Percentiles rank a stretch among this genome's conserved stretches.
Evolutionary conservation across 805 yeast genomes (phyloP).

Genomic region (Metschnikowia reukaufii): DNA sequence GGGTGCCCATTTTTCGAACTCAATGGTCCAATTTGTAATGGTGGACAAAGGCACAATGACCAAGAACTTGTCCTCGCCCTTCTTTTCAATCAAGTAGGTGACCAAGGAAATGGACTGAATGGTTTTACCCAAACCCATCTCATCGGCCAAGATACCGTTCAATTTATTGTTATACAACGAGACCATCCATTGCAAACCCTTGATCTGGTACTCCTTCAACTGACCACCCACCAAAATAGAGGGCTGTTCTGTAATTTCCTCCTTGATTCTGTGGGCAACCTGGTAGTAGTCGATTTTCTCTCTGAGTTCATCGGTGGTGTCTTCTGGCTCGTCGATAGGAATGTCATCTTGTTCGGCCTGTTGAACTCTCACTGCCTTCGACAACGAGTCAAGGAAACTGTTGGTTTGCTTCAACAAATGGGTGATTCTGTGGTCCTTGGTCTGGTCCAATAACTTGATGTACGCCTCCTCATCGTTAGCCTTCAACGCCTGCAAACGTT

Average conservation of each 20-base stretch:
- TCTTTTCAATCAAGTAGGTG: slow-evolving; percentile 66
- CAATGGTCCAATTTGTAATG: slow-evolving; percentile 80
- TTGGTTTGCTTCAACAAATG: slow-evolving; percentile 81
- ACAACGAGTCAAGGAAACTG: slow-evolving; percentile 70
- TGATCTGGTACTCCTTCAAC: slow-evolving; percentile 71
- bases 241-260: slow-evolving; percentile 67
- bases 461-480: slow-evolving; percentile 89
- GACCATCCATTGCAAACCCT: slow-evolving; percentile 69
- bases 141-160: slow-evolving; percentile 66
- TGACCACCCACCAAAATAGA: slow-evolving; percentile 71
- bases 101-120: slow-evolving; percentile 77
- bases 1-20: slow-evolving; percentile 92
- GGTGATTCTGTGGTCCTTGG: slow-evolving; percentile 84
- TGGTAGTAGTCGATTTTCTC: slow-evolving; percentile 77
- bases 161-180: slow-evolving; percentile 59
- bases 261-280: slow-evolving; percentile 76
- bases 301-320: slow-evolving; percentile 51
- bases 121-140: slow-evolving; percentile 68
- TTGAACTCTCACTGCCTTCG: slow-evolving; percentile 76
- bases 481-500: slow-evolving; percentile 82
- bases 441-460: slow-evolving; percentile 77
- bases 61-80: slow-evolving; percentile 68
- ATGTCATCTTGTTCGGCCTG: slow-evolving; percentile 50
- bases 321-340: slow-evolving; percentile 36
- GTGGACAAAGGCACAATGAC: slow-evolving; percentile 85